Conservation (phyloP, 306 rosid species). For the Cajanus cajan region DNA sequence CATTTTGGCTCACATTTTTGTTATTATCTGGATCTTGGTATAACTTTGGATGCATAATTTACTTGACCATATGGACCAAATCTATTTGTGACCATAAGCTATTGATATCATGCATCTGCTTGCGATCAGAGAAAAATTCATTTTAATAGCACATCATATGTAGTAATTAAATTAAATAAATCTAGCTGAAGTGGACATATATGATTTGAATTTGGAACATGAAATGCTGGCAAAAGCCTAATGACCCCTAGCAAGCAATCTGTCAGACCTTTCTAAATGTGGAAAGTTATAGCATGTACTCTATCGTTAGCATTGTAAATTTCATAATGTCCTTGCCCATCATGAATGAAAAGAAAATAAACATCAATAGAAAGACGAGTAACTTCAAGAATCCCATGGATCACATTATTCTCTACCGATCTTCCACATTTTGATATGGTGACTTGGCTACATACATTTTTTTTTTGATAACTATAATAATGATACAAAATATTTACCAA, state of each 20-base stretch:
- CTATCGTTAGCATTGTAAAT: neutral
- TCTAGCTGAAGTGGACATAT: neutral
- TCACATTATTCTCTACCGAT: neutral
- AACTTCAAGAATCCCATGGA: neutral
- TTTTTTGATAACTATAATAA: too few species aligned
- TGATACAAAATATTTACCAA: too few species aligned
- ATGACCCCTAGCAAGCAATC: neutral
- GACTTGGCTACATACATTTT: neutral
- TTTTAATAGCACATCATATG: neutral
- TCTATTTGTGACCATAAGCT: neutral
- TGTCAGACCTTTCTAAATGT: neutral
- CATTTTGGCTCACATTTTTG: neutral
- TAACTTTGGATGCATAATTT: neutral
- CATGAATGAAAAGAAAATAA: neutral
- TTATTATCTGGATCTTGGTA: neutral
- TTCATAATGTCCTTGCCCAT: neutral
- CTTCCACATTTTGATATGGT: neutral
- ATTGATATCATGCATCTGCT: neutral
- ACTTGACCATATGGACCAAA: neutral
- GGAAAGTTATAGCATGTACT: neutral
- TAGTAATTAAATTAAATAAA: neutral
- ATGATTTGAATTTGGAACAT: neutral
- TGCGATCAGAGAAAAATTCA: neutral
- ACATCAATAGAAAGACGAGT: neutral
- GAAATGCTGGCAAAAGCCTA: neutral